These are phyloP conservation scores for Dendrobium huoshanense DNA, from an alignment of 106 monocot genomes.

Conservation along the genomic window DNA sequence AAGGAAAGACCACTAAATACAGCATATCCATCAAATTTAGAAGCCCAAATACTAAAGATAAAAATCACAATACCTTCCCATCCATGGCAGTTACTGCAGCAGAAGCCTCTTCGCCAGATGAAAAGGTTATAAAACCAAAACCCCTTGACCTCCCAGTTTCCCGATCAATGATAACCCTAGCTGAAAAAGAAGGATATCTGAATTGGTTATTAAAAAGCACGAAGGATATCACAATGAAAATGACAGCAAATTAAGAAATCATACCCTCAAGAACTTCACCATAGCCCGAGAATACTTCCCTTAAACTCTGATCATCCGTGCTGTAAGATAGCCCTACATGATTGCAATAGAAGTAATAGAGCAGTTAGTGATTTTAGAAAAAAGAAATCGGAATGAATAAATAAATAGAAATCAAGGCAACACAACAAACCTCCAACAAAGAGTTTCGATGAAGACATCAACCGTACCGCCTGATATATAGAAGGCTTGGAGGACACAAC, in stretches of 20 bases:
- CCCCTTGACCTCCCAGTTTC: constrained; percentile 71
- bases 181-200: constrained; percentile 25
- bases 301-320: constrained; percentile 63
- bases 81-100: constrained; percentile 57
- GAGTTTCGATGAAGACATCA: constrained; percentile 84
- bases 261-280: constrained; percentile 69
- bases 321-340: constrained; percentile 59
- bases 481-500: constrained; percentile 32
- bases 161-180: constrained; percentile 50
- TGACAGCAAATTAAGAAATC: background rate
- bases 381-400: background rate
- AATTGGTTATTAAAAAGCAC: background rate
- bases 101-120: constrained; percentile 54
- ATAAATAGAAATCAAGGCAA: background rate
- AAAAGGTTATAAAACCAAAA: constrained; percentile 70
- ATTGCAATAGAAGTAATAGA: constrained; percentile 4
- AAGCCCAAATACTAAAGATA: background rate
- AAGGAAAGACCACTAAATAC: too few species aligned
- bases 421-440: constrained; percentile 67
- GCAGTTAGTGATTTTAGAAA: too few species aligned
- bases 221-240: background rate
- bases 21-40: background rate
- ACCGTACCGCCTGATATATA: constrained; percentile 55
- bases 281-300: constrained; percentile 47
- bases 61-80: constrained; percentile 46